phyloP scores from a whole-genome alignment of 1,139 yeast species.

The Zhuliangozyma blackwelliae region DNA sequence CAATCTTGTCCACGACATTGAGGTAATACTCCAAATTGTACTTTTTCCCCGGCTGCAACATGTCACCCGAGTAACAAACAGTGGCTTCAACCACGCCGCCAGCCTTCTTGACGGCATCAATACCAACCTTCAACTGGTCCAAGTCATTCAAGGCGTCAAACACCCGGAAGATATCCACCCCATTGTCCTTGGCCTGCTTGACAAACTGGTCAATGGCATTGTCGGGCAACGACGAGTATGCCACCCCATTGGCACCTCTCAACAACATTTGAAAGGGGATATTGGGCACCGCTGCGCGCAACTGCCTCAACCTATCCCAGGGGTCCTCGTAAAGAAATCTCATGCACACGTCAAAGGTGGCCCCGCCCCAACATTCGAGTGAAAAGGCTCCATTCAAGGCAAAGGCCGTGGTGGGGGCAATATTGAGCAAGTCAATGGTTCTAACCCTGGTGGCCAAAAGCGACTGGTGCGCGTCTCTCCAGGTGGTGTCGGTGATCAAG shows the following conservation, averaged over 20 bases:
- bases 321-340: constrained; percentile 98
- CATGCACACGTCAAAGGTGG: constrained; percentile 98
- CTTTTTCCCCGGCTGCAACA: constrained; percentile 92
- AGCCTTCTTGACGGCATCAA: constrained; percentile 95
- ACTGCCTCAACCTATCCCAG: constrained; percentile 89
- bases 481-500: constrained; percentile 93
- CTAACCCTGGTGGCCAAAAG: constrained; percentile 94
- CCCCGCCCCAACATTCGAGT: constrained; percentile 99
- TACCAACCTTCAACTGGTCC: constrained; percentile 95
- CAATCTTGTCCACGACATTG: constrained; percentile 76
- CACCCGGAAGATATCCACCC: constrained; percentile 96
- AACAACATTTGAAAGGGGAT: constrained; percentile 98
- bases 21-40: constrained; percentile 90
- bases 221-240: constrained; percentile 95
- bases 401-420: constrained; percentile 91
- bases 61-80: constrained; percentile 97
- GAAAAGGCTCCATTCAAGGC: constrained; percentile 92
- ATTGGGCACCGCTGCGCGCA: constrained; percentile 90
- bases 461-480: constrained; percentile 99
- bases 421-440: constrained; percentile 83
- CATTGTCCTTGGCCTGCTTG: constrained; percentile 87
- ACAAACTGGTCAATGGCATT: constrained; percentile 98
- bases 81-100: constrained; percentile 99
- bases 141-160: constrained; percentile 96
- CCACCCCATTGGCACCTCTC: constrained; percentile 99